Evolutionary conservation across 2,329 filamentous ascomycete genomes (phyloP), one percentile per base, ranked within the genome.

Genomic region (Fusarium odoratissimum): DNA sequence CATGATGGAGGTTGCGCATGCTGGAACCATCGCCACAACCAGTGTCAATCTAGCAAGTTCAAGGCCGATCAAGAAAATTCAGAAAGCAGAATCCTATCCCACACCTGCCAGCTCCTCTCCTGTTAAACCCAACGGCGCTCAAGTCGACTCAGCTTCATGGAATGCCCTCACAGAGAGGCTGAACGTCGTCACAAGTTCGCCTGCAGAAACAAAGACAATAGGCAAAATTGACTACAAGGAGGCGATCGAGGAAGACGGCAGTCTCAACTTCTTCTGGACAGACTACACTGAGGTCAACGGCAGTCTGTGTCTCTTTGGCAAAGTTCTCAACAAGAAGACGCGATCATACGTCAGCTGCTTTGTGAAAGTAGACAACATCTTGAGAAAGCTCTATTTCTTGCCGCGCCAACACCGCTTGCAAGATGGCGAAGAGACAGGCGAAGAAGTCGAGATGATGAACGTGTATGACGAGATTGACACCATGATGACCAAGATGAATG

Each of bases 271-370:
- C 85, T 99, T 98, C 84, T 99, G 96, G 96, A 92, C 93, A 12
- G 96, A 99, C 82, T 99, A 97, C 79, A 94, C 92, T 2, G 96
- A 99, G 80, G 86, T 97, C 79, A 95, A 95, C 77, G 95, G 95
- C 66, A 96, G 91, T 75, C 85, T 99, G 14, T 98, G 95, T 80
- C 88, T 99, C 16, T 98, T 99, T 79, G 96, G 96, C 72, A 99
- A 99, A 80, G 95, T 98, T 30, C 91, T 95, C 77, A 95, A 98
- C 84, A 97, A 95, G 82, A 92, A 91, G 77, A 93, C 90, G 3
- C 91, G 89, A 57, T 86, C 86, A 46, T 95, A 93, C 79, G 92
- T 95, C 67, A 99, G 96, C 83, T 97, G 95, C 77, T 98, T 99
- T 78, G 89, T 98, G 81, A 98, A 98, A 82, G 86, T 99, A 25